Conservation (phyloP, 495 filamentous ascomycete genomes). For the Articulospora tetracladia region DNA sequence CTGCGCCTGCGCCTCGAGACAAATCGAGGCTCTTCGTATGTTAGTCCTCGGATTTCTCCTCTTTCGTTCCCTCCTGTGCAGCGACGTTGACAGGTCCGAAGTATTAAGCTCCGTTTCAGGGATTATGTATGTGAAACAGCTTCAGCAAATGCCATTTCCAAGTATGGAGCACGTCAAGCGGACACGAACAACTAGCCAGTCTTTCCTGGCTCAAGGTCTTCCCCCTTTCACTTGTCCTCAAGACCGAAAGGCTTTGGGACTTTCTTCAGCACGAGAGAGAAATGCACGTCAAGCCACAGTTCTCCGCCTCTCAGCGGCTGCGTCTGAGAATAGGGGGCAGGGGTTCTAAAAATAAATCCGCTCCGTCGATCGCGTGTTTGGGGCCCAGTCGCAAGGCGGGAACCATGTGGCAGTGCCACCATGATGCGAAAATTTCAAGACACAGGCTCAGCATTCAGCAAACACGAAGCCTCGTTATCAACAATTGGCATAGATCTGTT, state of each 20-base stretch:
- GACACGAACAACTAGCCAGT: not conserved
- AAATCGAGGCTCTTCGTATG: not conserved
- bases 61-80: not conserved
- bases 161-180: not conserved
- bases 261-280: too few species aligned
- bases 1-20: not conserved
- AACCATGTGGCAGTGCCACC: not conserved
- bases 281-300: not conserved
- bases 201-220: too few species aligned
- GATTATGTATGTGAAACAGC: not conserved
- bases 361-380: not conserved
- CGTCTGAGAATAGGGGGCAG: not conserved
- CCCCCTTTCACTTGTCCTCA: too few species aligned
- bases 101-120: not conserved
- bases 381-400: not conserved
- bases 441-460: too few species aligned
- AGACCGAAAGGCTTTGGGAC: too few species aligned
- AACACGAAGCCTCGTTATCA: too few species aligned
- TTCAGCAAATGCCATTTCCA: not conserved
- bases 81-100: slow-evolving; percentile 1
- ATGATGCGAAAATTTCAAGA: not conserved
- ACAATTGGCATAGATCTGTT: too few species aligned
- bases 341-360: not conserved
- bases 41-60: not conserved
- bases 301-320: not conserved